Evolutionary conservation across 2,329 filamentous ascomycete genomes (phyloP), one percentile per base, ranked within the genome.

Genomic region (Pyricularia sp.): DNA sequence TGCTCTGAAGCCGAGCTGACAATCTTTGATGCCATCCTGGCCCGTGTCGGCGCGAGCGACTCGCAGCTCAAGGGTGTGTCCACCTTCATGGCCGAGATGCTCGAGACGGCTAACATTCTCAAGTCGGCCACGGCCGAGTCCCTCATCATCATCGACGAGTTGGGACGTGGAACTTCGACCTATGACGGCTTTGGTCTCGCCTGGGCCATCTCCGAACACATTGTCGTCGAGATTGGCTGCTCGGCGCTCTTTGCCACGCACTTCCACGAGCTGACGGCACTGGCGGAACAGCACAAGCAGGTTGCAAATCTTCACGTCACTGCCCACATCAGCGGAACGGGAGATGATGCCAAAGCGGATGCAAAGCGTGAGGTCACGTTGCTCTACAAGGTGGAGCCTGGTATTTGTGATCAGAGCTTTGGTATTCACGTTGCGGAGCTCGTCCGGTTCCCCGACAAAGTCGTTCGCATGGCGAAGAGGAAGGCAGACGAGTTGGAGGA

Each of bases 31-130:
- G 94, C 91, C 68, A 96, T 99, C 67, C 88, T 99, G 53, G 94
- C 96, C 0, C 89, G 94, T 70, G 94, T 99, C 0, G 94, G 96
- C 57, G 96, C 94, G 7, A 94, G 90, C 70, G 96, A 99, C 77
- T 96, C 91, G 7, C 94, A 97, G 75, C 88, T 99, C 68, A 97
- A 97, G 77, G 94, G 94, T 44, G 94, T 99, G 1, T 96, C 91
- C 3, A 99, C 94, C 0, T 99, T 99, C 76, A 99, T 99, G 96
- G 94, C 94, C 1, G 94, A 99, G 78, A 99, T 99, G 94, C 84
- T 99, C 26, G 94, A 99, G 75, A 99, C 94, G 1, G 92, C 94
- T 69, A 97, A 97, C 74, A 99, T 99, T 69, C 87, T 99, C 72
- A 97, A 97, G 78, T 96, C 91, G 0, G 94, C 94, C 1, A 99